phyloP scores from a whole-genome alignment of 225 moss, liverwort and hornwort species.

The Bryum argenteum region DNA sequence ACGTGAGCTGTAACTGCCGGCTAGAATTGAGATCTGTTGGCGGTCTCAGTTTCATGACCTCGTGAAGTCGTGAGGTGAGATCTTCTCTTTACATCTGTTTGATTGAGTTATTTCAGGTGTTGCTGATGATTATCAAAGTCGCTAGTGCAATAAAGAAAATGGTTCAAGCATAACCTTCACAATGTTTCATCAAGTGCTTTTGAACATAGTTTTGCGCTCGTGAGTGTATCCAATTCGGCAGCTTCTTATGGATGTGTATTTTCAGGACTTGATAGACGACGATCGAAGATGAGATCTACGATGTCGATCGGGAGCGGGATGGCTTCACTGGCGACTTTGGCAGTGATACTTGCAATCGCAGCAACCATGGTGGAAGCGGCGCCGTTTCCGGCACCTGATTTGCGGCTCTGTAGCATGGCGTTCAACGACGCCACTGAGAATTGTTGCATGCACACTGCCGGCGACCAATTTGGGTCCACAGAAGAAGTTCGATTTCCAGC shows the following conservation, averaged over 20 bases:
- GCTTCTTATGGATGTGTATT: background rate
- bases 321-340: background rate
- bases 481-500: constrained; percentile 33
- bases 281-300: background rate
- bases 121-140: too few relatives aligned
- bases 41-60: background rate
- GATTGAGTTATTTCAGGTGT: too few relatives aligned
- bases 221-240: too few relatives aligned
- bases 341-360: background rate
- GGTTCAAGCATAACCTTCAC: background rate
- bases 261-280: background rate
- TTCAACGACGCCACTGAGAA: constrained; percentile 31
- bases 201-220: too few relatives aligned
- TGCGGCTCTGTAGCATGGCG: constrained; percentile 35
- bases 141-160: background rate
- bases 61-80: constrained; percentile 18
- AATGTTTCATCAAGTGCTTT: too few relatives aligned
- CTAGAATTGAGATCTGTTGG: background rate
- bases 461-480: background rate
- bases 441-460: constrained; percentile 48
- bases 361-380: constrained; percentile 17
- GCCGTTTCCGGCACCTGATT: constrained; percentile 44
- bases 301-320: background rate
- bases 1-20: background rate
- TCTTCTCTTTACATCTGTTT: background rate